These are phyloP conservation scores for Nicotiana benthamiana DNA, from an alignment of 257 asterid species.

Conservation along the genomic window DNA sequence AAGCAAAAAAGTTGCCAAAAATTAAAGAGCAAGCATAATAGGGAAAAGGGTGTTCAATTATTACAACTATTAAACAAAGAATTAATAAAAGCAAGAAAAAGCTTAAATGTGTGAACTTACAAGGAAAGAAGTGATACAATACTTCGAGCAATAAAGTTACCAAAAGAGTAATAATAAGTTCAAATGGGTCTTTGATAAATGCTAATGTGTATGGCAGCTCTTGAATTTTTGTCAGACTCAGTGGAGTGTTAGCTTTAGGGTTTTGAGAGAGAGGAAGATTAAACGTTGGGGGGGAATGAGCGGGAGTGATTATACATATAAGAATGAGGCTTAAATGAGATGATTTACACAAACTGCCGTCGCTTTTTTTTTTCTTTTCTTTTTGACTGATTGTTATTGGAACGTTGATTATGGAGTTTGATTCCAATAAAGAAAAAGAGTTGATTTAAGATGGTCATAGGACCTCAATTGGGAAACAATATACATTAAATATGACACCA, in stretches of 20 bases:
- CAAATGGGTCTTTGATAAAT: not conserved
- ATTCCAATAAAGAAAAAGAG: not conserved
- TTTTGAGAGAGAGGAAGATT: not conserved
- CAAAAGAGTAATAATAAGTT: not conserved
- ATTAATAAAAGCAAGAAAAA: not conserved
- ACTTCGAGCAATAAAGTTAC: not conserved
- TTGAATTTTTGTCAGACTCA: not conserved
- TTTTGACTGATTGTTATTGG: not conserved
- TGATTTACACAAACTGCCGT: too few species aligned
- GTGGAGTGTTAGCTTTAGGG: slow-evolving; percentile 1
- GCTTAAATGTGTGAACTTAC: not conserved
- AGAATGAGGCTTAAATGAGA: not conserved
- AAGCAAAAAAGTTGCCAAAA: not conserved
- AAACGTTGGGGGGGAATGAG: slow-evolving; percentile 2
- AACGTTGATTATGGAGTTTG: not conserved
- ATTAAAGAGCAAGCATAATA: not conserved
- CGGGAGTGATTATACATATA: not conserved
- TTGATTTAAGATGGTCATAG: not conserved
- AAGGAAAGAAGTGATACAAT: not conserved
- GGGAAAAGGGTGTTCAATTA: not conserved
- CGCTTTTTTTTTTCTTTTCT: not conserved
- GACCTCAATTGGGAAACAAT: not conserved
- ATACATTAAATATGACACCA: not conserved
- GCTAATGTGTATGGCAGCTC: not conserved
- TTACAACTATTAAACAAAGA: not conserved